Conservation (phyloP, 495 filamentous ascomycete species). For the Pseudotulostoma volvatum region DNA sequence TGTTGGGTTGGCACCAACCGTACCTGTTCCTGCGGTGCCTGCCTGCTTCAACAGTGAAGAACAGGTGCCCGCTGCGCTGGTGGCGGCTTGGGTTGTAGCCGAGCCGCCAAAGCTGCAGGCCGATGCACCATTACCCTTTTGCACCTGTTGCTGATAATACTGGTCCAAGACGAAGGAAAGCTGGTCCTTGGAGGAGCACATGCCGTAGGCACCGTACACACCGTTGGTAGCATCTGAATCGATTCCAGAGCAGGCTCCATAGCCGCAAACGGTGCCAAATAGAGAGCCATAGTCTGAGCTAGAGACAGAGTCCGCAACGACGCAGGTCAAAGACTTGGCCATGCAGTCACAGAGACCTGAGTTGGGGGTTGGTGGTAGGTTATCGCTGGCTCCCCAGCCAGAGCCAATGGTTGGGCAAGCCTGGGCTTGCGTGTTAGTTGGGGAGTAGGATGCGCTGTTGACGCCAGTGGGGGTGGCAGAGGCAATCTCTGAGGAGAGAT, state of each 20-base stretch:
- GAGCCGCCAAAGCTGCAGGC: conserved; percentile 68
- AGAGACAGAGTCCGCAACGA: conserved; percentile 33
- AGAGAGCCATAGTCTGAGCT: conserved; percentile 41
- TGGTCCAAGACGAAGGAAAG: conserved; percentile 66
- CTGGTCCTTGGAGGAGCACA: conserved; percentile 66
- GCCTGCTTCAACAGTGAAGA: conserved; percentile 39
- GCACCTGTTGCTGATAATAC: conserved; percentile 55
- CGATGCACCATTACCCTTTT: conserved; percentile 19
- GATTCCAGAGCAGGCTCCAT: conserved; percentile 53
- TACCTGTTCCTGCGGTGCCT: conserved; percentile 46
- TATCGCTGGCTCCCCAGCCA: conserved; percentile 52
- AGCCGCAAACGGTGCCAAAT: conserved; percentile 60
- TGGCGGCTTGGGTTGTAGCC: conserved; percentile 35
- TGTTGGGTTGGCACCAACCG: conserved; percentile 39
- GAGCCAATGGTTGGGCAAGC: conserved; percentile 50
- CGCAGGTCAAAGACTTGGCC: conserved; percentile 51
- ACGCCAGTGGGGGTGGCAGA: conserved; percentile 48
- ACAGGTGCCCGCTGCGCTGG: conserved; percentile 36
- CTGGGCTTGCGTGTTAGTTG: conserved; percentile 56
- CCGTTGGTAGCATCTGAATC: conserved; percentile 51
- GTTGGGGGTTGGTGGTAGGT: conserved; percentile 70
- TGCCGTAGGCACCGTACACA: conserved; percentile 73
- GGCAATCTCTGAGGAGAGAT: conserved; percentile 54
- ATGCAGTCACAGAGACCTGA: conserved; percentile 66
- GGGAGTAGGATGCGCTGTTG: conserved; percentile 49